Evolutionary conservation across 805 yeast species (phyloP).

Genomic region (Barnettozyma vustinii): DNA sequence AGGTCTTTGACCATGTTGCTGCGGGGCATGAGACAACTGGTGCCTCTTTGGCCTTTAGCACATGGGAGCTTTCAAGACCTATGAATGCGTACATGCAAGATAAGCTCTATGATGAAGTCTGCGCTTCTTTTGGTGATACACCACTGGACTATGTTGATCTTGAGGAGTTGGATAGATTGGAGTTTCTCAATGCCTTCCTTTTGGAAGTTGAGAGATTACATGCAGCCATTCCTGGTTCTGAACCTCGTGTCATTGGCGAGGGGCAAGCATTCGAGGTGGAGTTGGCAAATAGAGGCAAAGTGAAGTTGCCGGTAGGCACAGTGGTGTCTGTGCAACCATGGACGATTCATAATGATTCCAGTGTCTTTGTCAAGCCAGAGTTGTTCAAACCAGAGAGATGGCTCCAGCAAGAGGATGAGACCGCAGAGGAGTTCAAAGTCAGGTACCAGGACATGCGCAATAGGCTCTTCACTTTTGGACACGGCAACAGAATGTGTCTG

Average conservation of each 20-base stretch:
- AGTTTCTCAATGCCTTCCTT: slow-evolving; percentile 55
- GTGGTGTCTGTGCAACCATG: slow-evolving; percentile 61
- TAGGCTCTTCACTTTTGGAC: slow-evolving; percentile 64
- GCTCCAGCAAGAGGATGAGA: slow-evolving; percentile 38
- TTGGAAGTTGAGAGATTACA: slow-evolving; percentile 58
- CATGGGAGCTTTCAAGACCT: slow-evolving; percentile 55
- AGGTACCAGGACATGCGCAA: slow-evolving; percentile 42
- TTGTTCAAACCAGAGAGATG: slow-evolving; percentile 58
- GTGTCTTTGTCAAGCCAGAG: slow-evolving; percentile 43
- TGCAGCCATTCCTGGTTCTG: slow-evolving; percentile 70
- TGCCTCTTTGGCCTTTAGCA: slow-evolving; percentile 51
- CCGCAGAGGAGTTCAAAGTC: slow-evolving; percentile 27
- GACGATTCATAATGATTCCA: slow-evolving; percentile 49
- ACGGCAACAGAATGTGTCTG: slow-evolving; percentile 69
- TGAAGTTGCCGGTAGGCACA: slow-evolving; percentile 47
- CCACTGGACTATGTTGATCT: slow-evolving; percentile 16
- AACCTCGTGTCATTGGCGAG: slow-evolving; percentile 49
- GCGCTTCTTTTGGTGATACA: slow-evolving; percentile 30
- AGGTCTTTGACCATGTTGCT: slow-evolving; percentile 57
- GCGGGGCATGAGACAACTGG: slow-evolving; percentile 81
- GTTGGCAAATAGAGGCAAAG: slow-evolving; percentile 15
- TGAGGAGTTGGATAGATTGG: slow-evolving; percentile 47
- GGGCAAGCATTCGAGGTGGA: slow-evolving; percentile 15
- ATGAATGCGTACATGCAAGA: slow-evolving; percentile 40
- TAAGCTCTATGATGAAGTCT: slow-evolving; percentile 42